phyloP scores from a whole-genome alignment of 345 rosid genomes.

The Hypericum perforatum region DNA sequence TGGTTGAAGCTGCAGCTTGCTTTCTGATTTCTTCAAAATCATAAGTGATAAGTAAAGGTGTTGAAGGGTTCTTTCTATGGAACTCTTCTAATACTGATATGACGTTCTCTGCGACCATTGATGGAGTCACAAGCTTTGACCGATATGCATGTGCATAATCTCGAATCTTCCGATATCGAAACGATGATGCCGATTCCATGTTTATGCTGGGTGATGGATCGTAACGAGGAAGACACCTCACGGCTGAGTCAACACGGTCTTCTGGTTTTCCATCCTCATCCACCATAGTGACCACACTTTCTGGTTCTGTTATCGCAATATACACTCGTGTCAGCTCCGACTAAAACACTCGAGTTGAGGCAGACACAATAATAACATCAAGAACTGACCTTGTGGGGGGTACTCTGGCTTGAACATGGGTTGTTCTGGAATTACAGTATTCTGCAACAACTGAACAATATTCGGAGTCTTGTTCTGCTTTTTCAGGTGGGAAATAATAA shows the following conservation, averaged over 20 bases:
- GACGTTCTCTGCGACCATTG: constrained; percentile 50
- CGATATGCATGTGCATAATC: constrained; percentile 78
- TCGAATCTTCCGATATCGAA: constrained; percentile 81
- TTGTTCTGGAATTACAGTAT: constrained; percentile 62
- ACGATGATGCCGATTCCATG: constrained; percentile 25
- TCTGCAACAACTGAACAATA: constrained; percentile 42
- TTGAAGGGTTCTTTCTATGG: constrained; percentile 42
- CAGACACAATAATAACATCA: background rate
- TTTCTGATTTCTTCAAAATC: constrained; percentile 51
- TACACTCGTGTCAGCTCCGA: background rate
- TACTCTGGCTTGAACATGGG: constrained; percentile 87
- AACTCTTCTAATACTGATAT: constrained; percentile 49
- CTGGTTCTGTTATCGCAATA: constrained; percentile 39
- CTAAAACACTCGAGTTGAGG: background rate
- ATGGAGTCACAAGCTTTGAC: constrained; percentile 60
- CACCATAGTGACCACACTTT: constrained; percentile 32
- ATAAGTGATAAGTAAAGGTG: constrained; percentile 51
- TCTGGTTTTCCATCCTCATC: constrained; percentile 59
- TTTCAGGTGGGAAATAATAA: constrained; percentile 38
- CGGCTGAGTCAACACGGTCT: constrained; percentile 51
- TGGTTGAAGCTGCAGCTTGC: constrained; percentile 77
- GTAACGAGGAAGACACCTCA: constrained; percentile 60
- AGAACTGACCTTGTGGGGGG: constrained; percentile 61
- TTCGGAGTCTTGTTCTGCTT: constrained; percentile 40
- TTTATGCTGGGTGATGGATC: constrained; percentile 41